Conservation (phyloP, 768 basidiomycete genomes). For the button mushroom (Agaricus bisporus) region DNA sequence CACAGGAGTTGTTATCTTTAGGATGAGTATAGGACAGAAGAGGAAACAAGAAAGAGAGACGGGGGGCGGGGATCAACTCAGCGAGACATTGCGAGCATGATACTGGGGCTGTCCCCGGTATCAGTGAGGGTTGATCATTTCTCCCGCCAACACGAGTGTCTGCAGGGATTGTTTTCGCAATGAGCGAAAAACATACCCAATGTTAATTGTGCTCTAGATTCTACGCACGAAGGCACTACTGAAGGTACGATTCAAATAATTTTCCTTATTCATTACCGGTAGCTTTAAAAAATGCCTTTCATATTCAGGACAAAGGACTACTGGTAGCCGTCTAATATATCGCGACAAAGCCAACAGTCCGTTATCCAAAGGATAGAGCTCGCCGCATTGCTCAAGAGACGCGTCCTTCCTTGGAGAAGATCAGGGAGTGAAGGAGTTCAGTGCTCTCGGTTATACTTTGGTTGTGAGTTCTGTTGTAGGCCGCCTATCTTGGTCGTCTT, state of each 20-base stretch:
- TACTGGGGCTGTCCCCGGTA: too few species aligned
- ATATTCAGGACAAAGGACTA: conserved; percentile 37
- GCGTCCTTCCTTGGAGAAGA: conserved; percentile 47
- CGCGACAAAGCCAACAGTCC: conserved; percentile 41
- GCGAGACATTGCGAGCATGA: too few species aligned
- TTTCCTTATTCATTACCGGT: background rate
- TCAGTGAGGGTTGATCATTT: background rate
- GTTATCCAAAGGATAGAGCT: conserved; percentile 50
- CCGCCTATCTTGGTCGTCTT: too few species aligned
- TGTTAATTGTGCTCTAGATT: conserved; percentile 25
- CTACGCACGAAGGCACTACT: conserved; percentile 42
- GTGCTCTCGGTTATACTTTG: conserved; percentile 62
- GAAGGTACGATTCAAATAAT: conserved; percentile 25
- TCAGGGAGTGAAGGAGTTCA: conserved; percentile 55
- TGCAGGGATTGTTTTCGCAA: conserved; percentile 52
- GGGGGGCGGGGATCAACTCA: too few species aligned
- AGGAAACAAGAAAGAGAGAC: too few species aligned
- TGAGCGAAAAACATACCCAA: conserved; percentile 12
- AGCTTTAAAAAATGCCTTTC: background rate
- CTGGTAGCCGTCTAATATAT: conserved; percentile 42
- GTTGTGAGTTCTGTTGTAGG: conserved; percentile 31
- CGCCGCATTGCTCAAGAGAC: conserved; percentile 34
- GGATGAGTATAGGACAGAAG: too few species aligned
- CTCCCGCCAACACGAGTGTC: conserved; percentile 21
- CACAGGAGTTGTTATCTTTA: too few species aligned